Base-by-base conservation (phyloP, 2,329 filamentous ascomycete species). In the Colletotrichum sp. region DNA sequence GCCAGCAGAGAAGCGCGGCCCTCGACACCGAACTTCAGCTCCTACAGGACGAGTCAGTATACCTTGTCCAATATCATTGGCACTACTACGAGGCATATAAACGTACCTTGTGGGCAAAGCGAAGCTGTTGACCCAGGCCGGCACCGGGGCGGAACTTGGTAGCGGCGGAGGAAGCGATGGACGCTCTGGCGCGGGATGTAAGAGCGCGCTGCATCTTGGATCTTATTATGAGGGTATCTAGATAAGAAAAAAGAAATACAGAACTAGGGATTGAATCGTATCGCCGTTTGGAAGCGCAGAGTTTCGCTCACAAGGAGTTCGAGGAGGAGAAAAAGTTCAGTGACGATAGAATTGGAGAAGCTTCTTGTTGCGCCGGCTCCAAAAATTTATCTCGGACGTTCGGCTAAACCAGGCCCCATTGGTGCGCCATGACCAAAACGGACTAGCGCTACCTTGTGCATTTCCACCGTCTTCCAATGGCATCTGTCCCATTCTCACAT, bases 1-100 rank as follows among this genome's bases (percentile, higher is more conserved):
- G 93, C 93, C 80, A 99, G 92, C 78, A 99, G 93, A 81, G 95
- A 86, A 82, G 96, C 96, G 85, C 97, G 94, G 82, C 90, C 97
- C 86, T 99, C 97, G 79, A 99, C 96, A 83, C 97, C 97, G 81
- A 99, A 99, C 90, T 98, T 99, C 85, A 99, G 92, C 86, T 99
- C 97, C 96, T 98, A 80, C 73, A 80, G 60, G 80, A 69, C 66
- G 34, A 73, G 81, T 87, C 71, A 87, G 83, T 65, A 77, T 44
- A 10, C 26, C 57, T 65, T 44, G 71, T 24, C 69, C n/a, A 30
- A 71, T 71, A 79, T 69, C 9, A 72, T 78, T 79, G 76, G 80
- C 3, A 69, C 28, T 73, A 39, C 71, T 66, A 49, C 39, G 24
- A 64, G 63, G 32, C 26, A 34, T 72, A 65, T 28, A 2, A 36